These are phyloP conservation scores for Berberis vulgaris DNA, from an alignment of 164 flowering plant species.

Conservation along the genomic window DNA sequence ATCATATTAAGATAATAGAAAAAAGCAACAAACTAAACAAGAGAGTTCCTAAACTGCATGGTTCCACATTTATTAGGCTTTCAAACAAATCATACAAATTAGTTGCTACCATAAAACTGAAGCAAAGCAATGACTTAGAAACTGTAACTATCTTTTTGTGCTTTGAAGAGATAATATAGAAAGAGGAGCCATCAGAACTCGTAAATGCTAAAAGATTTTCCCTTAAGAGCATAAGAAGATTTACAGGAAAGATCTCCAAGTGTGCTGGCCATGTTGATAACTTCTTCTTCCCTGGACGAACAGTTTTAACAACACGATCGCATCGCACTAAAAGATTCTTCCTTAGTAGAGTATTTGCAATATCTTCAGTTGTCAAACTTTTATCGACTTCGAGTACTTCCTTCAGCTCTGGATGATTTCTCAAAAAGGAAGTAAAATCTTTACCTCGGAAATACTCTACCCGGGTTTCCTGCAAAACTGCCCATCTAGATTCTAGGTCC, in stretches of 20 bases:
- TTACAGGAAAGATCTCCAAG: constrained; percentile 81
- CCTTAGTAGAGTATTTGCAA: constrained; percentile 53
- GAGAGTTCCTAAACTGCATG: not conserved
- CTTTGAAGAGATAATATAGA: not conserved
- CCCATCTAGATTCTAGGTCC: constrained; percentile 88
- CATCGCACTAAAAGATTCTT: constrained; percentile 84
- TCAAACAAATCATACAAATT: not conserved
- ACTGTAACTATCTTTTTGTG: too few relatives aligned
- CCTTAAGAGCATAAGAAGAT: constrained; percentile 11
- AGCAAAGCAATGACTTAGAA: not conserved
- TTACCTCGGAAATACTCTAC: constrained; percentile 96
- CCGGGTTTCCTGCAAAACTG: constrained; percentile 91
- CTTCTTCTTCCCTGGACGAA: constrained; percentile 96
- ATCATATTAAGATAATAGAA: too few relatives aligned
- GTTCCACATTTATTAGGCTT: not conserved
- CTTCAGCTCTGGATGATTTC: constrained; percentile 65
- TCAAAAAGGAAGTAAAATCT: constrained; percentile 75
- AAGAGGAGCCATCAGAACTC: not conserved
- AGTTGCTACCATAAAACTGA: not conserved
- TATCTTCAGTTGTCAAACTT: constrained; percentile 64
- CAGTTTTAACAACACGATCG: constrained; percentile 94
- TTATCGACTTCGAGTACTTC: constrained; percentile 66
- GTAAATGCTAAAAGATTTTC: not conserved
- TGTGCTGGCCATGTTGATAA: constrained; percentile 97
- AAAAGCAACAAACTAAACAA: too few relatives aligned